These are phyloP conservation scores for Parietaria judaica DNA, from an alignment of 306 rosid genomes.

Conservation along the genomic window DNA sequence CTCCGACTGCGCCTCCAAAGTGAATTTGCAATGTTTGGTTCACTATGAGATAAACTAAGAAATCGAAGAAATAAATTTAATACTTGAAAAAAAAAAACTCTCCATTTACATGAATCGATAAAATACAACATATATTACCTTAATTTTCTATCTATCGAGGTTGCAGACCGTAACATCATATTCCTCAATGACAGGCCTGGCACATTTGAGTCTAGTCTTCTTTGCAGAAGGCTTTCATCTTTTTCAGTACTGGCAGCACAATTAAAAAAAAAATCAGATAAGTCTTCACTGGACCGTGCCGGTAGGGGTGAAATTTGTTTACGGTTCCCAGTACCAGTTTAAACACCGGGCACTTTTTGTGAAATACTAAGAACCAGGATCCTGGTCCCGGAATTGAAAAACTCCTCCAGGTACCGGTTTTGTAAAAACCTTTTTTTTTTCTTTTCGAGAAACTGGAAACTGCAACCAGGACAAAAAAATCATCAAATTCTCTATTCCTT, in stretches of 20 bases:
- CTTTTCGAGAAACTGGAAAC: too few relatives aligned
- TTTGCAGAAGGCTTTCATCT: conserved; percentile 70
- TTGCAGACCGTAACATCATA: conserved; percentile 62
- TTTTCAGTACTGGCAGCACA: conserved; percentile 58
- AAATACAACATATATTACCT: conserved; percentile 42
- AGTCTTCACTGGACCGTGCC: too few relatives aligned
- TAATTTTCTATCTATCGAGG: conserved; percentile 55
- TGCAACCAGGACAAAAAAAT: too few relatives aligned
- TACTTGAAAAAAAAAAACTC: conserved; percentile 25
- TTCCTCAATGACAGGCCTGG: conserved; percentile 64
- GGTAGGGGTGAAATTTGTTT: too few relatives aligned
- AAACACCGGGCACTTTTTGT: too few relatives aligned
- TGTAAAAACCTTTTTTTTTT: too few relatives aligned
- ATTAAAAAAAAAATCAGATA: conserved; percentile 19
- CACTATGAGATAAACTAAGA: conserved; percentile 93
- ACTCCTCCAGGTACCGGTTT: too few relatives aligned
- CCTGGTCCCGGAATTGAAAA: too few relatives aligned
- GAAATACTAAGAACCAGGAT: too few relatives aligned
- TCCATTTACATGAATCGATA: conserved; percentile 25
- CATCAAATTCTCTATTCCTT: too few relatives aligned
- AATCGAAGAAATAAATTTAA: conserved; percentile 38
- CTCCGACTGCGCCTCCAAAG: conserved; percentile 98
- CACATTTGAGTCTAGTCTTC: conserved; percentile 61
- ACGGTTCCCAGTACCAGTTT: too few relatives aligned
- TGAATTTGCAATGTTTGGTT: conserved; percentile 93